Evolutionary conservation across 768 basidiomycete species (phyloP).

Genomic region (Pleurotus pulmonarius): DNA sequence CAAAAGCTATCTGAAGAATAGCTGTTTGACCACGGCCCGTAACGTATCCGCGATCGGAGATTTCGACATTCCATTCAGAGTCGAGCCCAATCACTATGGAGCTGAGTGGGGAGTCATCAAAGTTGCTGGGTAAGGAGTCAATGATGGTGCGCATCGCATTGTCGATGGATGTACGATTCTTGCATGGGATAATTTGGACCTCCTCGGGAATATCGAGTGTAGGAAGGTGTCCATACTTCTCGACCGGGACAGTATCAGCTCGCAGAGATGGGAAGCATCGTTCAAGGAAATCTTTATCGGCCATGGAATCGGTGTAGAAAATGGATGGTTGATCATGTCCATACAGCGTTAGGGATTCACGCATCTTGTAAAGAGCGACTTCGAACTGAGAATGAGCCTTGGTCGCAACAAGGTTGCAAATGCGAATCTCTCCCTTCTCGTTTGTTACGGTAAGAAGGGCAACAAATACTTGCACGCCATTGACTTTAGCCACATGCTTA

Average conservation of each 20-base stretch:
- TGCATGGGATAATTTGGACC: constrained; percentile 8
- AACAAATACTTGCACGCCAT: constrained; percentile 21
- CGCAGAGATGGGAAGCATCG: constrained; percentile 16
- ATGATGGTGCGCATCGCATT: constrained; percentile 8
- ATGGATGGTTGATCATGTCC: constrained; percentile 12
- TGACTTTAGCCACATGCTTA: constrained; percentile 22
- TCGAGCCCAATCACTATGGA: no score
- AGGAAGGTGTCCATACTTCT: constrained; percentile 20
- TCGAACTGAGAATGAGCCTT: constrained; percentile 24
- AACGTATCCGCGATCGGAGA: constrained; percentile 14
- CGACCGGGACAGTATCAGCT: constrained; percentile 9
- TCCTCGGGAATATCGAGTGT: constrained; percentile 13
- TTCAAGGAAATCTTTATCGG: constrained; percentile 13
- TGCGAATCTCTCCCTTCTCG: constrained; percentile 18
- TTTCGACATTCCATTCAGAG: constrained; percentile 15
- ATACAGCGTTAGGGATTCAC: constrained; percentile 9
- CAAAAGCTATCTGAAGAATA: constrained; percentile 17
- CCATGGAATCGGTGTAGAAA: constrained; percentile 16
- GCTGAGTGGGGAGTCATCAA: no score
- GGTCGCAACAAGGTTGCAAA: constrained; percentile 22
- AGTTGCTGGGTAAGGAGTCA: neutral
- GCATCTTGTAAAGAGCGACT: constrained; percentile 14
- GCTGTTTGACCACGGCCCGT: constrained; percentile 15
- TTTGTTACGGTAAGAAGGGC: constrained; percentile 24
- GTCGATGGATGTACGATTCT: constrained; percentile 2